Base-by-base conservation (phyloP, 1,284 basidiomycete species). In the Calocybe gambosa region DNA sequence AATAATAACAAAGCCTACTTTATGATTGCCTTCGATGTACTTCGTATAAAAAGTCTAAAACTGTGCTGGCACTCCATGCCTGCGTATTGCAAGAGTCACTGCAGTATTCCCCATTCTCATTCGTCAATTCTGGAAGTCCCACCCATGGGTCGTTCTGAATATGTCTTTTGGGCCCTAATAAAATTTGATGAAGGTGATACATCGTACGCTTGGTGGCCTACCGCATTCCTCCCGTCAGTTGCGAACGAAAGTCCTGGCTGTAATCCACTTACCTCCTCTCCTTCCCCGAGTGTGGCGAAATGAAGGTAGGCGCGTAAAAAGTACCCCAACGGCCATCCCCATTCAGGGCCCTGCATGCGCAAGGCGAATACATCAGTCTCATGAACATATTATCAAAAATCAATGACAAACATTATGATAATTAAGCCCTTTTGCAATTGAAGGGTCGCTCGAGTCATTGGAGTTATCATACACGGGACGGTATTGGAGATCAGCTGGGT, bases 291-390 rank as follows among this genome's bases (percentile, higher is more conserved):
- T 2, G 69, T 78, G 59, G 95, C 89, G 62, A 96, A 96, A 60
- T 88, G 67, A 42, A 96, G 75, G 66, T 92, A 95, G 0, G 95
- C 93, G 42, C 90, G 84, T 54, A 99, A 69, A 77, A 96, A 98
- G 72, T 93, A 98, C 8, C 95, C 95, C 42, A 91, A 70, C 8
- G 93, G 91, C 89, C 91, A 94, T 10, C 85, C 88, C 93, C 92
- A 96, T 64, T 94, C 90, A 3, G 87, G 87, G 23, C 88, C 86
- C 78, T 89, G 55, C 31, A n/a, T n/a, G n/a, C n/a, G n/a, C 10
- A 10, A 19, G 21, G 38, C 57, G 23, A 56, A 12, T 37, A 20
- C 42, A 23, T 37, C 12, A 16, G 8, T 35, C 41, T 36, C 19
- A 36, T 15, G 20, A 7, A 3, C 10, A 21, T 21, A 33, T 48